Base-by-base conservation (phyloP, 345 rosid genomes). In the Anacardium occidentale region DNA sequence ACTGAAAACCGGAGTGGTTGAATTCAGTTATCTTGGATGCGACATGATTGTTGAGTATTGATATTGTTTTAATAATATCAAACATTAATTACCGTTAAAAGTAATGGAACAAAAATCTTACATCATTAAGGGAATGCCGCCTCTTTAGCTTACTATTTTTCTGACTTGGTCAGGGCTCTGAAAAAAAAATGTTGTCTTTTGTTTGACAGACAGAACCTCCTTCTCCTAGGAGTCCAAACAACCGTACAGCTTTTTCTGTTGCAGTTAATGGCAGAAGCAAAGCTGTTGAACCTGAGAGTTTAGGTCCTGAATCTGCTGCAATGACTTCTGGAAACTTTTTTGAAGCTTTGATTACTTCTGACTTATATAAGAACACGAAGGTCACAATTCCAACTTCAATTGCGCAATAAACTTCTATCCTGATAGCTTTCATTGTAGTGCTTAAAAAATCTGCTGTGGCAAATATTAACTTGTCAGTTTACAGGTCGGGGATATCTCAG, bases 401-500 rank as follows among this genome's bases (percentile, higher is more conserved):
- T 18, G 32, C 44, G 25, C 21, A 18, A n/a, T 17, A 20, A 66
- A 21, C 14, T 34, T 55, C 57, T 54, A 21, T 79, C 52, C 57
- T 22, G 34, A 58, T 47, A 55, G 37, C 32, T 61, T 50, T 69
- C n/a, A 10, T 52, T 2, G 1, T n/a, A 72, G 12, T 21, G 10
- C 21, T n/a, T 10, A 34, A 21, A 65, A 63, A 55, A 18, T 68
- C 22, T 13, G 55, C 22, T 13, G 55, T 66, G 25, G 9, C 24
- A 6, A 4, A 11, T 58, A 21, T 51, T 77, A 71, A 79, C 32
- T 72, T 61, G 42, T 48, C 42, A 70, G 37, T 68, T 77, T 73
- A 73, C 87, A 96, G 99, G 99, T 93, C 47, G 82, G 85, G n/a
- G 99, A 96, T 60, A 96, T 96, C 58, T 89, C 93, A 45, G 99